Base-by-base conservation (phyloP, 1,284 basidiomycete genomes). In the Moesziomyces sp. region DNA sequence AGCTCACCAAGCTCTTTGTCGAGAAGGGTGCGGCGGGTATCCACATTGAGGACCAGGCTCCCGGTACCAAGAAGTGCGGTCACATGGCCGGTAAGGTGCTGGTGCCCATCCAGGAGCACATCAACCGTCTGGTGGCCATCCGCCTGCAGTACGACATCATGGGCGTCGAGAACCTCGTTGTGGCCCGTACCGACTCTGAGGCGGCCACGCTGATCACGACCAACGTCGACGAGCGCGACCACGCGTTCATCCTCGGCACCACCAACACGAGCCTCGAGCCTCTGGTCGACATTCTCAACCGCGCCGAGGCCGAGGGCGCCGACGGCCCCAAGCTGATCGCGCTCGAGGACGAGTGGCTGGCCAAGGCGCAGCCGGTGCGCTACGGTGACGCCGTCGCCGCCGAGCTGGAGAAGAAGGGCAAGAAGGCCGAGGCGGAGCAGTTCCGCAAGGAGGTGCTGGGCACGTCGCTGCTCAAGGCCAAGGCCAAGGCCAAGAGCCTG, bases 141-240 rank as follows among this genome's bases (percentile, higher is more conserved):
- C 89, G 91, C 46, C 86, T 91, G 51, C 91, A 92, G 86, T 91
- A 89, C 84, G 91, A 92, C 83, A 90, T 92, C 77, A 91, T 92
- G 90, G 91, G 90, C 74, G 90, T 90, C 58, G 88, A 89, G 83
- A 92, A 91, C 86, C 88, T 92, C 68, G 89, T 91, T 77, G 88
- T 92, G 64, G 90, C 90, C 9, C 88, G 91, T 63, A 92, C 91
- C 52, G 91, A 92, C 84, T 91, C 90, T 11, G 90, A 98, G 85
- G 95, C 96, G 9, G 96, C 96, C 4, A 98, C 95, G 1, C 89
- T 99, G 76, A 93, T 99, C 87, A 93, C 94, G 53, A 91, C 93
- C 80, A 98, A 98, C 86, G 93, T 99, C 71, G 97, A 99, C 86
- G 90, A 92, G 79, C 91, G 96, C 43, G 96, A 99, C 87, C 96